These are phyloP conservation scores for Talaromyces atroroseus DNA, from an alignment of 2,329 filamentous ascomycete genomes.

Conservation along the genomic window DNA sequence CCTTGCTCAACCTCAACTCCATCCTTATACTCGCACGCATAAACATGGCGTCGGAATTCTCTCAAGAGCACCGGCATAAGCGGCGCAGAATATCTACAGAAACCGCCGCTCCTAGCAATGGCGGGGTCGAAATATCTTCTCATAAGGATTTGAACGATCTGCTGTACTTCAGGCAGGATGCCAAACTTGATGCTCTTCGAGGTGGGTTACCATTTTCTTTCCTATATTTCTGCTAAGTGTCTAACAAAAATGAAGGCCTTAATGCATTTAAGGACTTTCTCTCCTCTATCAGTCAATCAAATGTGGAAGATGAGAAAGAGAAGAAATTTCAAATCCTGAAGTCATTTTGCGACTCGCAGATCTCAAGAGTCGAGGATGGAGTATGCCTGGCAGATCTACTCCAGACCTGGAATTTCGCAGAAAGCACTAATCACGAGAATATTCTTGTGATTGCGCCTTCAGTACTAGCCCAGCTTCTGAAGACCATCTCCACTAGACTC, in stretches of 20 bases:
- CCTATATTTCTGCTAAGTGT: not conserved
- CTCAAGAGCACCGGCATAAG: constrained; percentile 31
- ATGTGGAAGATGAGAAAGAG: constrained; percentile 31
- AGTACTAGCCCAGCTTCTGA: constrained; percentile 74
- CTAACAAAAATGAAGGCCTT: constrained; percentile 28
- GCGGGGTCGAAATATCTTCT: constrained; percentile 32
- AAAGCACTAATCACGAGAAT: constrained; percentile 71
- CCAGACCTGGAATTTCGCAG: constrained; percentile 81
- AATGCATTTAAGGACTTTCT: constrained; percentile 43
- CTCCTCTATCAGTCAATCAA: constrained; percentile 31
- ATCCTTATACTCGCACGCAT: not conserved
- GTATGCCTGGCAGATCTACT: constrained; percentile 73
- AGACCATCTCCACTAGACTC: constrained; percentile 66
- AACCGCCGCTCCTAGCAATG: constrained; percentile 8
- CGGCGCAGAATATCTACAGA: constrained; percentile 35
- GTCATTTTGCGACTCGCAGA: constrained; percentile 50
- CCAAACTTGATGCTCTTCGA: constrained; percentile 49
- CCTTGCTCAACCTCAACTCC: not conserved
- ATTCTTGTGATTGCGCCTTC: constrained; percentile 76
- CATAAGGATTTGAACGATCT: constrained; percentile 63
- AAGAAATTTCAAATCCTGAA: constrained; percentile 41
- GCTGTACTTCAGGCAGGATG: constrained; percentile 66
- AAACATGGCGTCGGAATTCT: constrained; percentile 30
- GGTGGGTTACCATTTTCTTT: constrained; percentile 49
- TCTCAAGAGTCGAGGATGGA: constrained; percentile 48